phyloP scores from a whole-genome alignment of 345 rosid species.

The Leavenworthia alabamica region DNA sequence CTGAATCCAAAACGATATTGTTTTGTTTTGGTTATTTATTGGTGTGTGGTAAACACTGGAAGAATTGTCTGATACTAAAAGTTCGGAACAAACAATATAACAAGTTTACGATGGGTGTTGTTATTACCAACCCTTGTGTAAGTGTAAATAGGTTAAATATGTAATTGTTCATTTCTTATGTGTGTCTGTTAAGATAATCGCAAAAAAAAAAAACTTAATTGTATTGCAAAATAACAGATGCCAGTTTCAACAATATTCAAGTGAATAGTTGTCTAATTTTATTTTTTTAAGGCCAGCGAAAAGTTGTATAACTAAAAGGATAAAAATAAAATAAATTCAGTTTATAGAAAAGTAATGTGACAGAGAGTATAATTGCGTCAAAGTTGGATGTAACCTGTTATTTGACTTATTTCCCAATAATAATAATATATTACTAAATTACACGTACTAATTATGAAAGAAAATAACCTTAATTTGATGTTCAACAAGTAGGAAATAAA shows the following conservation, averaged over 20 bases:
- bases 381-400: constrained; percentile 1
- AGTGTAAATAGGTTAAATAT: not conserved
- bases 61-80: not conserved
- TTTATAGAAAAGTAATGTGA: not conserved
- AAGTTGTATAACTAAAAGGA: too few species aligned
- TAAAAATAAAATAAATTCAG: not conserved
- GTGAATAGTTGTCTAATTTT: not conserved
- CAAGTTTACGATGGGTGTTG: not conserved
- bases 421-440: not conserved
- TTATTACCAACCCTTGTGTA: not conserved
- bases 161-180: not conserved
- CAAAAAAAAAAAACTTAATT: not conserved
- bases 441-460: not conserved
- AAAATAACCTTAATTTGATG: not conserved
- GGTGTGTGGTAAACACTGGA: not conserved
- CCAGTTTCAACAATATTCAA: not conserved
- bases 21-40: not conserved
- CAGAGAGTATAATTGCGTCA: not conserved
- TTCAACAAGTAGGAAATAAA: not conserved
- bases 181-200: not conserved
- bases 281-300: too few species aligned
- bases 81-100: not conserved
- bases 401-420: not conserved
- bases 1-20: not conserved
- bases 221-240: constrained; percentile 1